phyloP scores from a whole-genome alignment of 2,329 filamentous ascomycete genomes.

The Trichoderma arundinaceum region DNA sequence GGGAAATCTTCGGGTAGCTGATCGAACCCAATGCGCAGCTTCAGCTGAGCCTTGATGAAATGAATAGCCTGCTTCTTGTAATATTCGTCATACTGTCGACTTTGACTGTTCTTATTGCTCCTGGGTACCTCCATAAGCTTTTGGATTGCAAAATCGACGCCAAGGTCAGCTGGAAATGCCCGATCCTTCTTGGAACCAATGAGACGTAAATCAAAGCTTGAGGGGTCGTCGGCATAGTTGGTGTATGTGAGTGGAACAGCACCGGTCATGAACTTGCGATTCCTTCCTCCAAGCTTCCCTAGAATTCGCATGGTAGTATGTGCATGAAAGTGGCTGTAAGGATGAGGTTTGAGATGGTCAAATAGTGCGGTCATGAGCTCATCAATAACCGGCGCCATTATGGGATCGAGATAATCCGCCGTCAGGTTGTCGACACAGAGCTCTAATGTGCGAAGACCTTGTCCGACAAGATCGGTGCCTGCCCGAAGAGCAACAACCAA shows the following conservation, averaged over 20 bases:
- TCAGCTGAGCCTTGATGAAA: constrained; percentile 85
- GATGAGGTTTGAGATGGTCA: constrained; percentile 90
- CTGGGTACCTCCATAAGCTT: constrained; percentile 85
- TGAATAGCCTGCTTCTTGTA: constrained; percentile 95
- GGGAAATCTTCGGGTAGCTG: constrained; percentile 88
- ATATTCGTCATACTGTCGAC: constrained; percentile 73
- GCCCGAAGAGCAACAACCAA: constrained; percentile 93
- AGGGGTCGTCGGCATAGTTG: constrained; percentile 82
- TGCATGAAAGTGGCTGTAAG: constrained; percentile 96
- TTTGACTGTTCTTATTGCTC: constrained; percentile 55
- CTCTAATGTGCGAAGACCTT: constrained; percentile 90
- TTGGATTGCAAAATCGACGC: constrained; percentile 85
- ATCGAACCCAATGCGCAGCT: constrained; percentile 87
- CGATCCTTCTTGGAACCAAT: constrained; percentile 89
- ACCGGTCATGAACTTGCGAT: constrained; percentile 92
- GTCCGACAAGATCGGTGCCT: constrained; percentile 90
- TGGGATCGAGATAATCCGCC: constrained; percentile 95
- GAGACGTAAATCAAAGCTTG: constrained; percentile 86
- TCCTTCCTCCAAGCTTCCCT: constrained; percentile 93
- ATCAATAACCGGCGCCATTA: constrained; percentile 98
- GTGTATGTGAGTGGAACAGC: constrained; percentile 84
- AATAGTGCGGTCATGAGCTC: constrained; percentile 98
- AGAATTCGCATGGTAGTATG: constrained; percentile 98
- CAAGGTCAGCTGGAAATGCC: constrained; percentile 84
- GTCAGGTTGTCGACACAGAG: constrained; percentile 98